Evolutionary conservation across 2,329 filamentous ascomycete genomes (phyloP).

Genomic region (Talaromyces sp.): DNA sequence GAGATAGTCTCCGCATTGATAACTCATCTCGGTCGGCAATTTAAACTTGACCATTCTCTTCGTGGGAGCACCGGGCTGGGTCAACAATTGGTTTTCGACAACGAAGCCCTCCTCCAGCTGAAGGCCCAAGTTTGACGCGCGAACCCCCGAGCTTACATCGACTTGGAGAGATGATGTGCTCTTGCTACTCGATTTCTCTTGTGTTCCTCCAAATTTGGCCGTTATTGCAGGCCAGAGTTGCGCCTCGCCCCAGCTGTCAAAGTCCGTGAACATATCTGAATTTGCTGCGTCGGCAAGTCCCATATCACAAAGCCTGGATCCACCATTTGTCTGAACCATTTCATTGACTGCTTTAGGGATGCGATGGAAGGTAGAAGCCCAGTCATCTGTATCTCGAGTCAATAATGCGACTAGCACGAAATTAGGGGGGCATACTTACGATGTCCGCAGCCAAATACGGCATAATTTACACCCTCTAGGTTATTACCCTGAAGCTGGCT

Average conservation of each 20-base stretch:
- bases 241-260: conserved; percentile 69
- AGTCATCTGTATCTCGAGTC: conserved; percentile 38
- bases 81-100: conserved; percentile 56
- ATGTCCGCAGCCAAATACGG: conserved; percentile 71
- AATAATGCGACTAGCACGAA: neutral
- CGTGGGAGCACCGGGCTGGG: conserved; percentile 51
- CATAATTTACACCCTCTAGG: conserved; percentile 62
- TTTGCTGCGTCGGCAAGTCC: conserved; percentile 63
- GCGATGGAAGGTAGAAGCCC: conserved; percentile 64
- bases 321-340: conserved; percentile 56
- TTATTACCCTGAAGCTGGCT: conserved; percentile 54
- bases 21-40: conserved; percentile 66
- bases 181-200: conserved; percentile 29
- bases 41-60: conserved; percentile 71
- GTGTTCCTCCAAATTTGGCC: conserved; percentile 36
- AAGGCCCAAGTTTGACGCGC: conserved; percentile 62
- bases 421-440: conserved; percentile 26
- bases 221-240: conserved; percentile 56
- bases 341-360: conserved; percentile 66
- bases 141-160: conserved; percentile 55
- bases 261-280: conserved; percentile 68
- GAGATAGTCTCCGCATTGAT: conserved; percentile 75
- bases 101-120: conserved; percentile 66
- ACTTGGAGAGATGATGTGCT: conserved; percentile 46
- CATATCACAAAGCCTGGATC: conserved; percentile 50